phyloP scores from a whole-genome alignment of 257 asterid genomes.

The Rubia yunnanensis region DNA sequence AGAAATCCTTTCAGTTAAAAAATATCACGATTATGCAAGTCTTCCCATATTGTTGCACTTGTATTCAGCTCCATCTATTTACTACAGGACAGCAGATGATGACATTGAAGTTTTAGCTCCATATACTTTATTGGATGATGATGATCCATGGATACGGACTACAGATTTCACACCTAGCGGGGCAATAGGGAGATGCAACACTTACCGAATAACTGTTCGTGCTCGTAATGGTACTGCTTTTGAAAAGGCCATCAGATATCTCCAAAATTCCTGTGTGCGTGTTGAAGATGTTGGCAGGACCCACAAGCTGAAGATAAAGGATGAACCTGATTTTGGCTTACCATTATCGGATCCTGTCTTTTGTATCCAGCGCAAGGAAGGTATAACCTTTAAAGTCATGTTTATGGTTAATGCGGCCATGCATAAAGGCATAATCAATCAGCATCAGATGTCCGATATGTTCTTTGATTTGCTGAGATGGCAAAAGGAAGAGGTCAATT shows the following conservation, averaged over 20 bases:
- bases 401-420: slow-evolving; percentile 69
- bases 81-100: slow-evolving; percentile 85
- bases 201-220: slow-evolving; percentile 46
- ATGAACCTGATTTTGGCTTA: slow-evolving; percentile 61
- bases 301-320: slow-evolving; percentile 19
- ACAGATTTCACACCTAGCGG: slow-evolving; percentile 73
- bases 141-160: slow-evolving; percentile 96
- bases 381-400: slow-evolving; percentile 46
- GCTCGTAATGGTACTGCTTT: slow-evolving; percentile 45
- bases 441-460: slow-evolving; percentile 58
- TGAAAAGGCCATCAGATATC: slow-evolving; percentile 36
- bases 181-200: slow-evolving; percentile 77
- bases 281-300: slow-evolving; percentile 10
- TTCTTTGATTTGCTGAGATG: slow-evolving; percentile 50
- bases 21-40: slow-evolving; percentile 25
- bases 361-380: slow-evolving; percentile 46
- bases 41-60: slow-evolving; percentile 45
- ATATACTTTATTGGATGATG: slow-evolving; percentile 76
- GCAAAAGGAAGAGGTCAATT: slow-evolving; percentile 46
- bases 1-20: slow-evolving; percentile 55
- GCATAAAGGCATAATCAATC: slow-evolving; percentile 78
- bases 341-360: slow-evolving; percentile 48
- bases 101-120: slow-evolving; percentile 66
- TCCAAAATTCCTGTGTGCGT: slow-evolving; percentile 35
- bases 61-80: slow-evolving; percentile 62